These are phyloP conservation scores for Dothideomycetidae sp. DNA, from an alignment of 2,329 filamentous ascomycete genomes.

Conservation along the genomic window DNA sequence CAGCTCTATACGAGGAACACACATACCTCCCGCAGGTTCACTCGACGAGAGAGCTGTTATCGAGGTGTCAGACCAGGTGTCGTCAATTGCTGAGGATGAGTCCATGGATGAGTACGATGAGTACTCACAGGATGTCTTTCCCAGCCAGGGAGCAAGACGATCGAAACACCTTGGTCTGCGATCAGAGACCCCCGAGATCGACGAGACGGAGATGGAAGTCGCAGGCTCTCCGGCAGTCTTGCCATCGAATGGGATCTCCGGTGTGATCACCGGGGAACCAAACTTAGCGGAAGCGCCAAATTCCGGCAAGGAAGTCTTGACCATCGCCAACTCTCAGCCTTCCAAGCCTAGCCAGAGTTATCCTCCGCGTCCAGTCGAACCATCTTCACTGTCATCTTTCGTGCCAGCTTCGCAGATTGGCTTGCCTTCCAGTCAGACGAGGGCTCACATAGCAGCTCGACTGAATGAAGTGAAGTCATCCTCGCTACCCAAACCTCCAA, in stretches of 20 bases:
- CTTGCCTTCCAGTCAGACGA: constrained; percentile 19
- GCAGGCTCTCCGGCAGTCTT: constrained; percentile 1
- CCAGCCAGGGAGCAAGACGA: constrained; percentile 17
- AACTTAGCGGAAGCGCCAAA: no score
- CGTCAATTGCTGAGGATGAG: constrained; percentile 7
- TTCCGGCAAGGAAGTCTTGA: no score
- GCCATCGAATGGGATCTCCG: no score
- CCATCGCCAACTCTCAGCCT: constrained; percentile 34
- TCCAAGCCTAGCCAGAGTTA: constrained; percentile 18
- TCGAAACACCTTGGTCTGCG: constrained; percentile 6
- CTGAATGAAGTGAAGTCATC: constrained; percentile 10
- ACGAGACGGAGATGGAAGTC: constrained; percentile 9
- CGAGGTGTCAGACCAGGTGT: constrained; percentile 10
- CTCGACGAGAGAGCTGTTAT: constrained; percentile 11
- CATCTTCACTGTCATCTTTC: constrained; percentile 23
- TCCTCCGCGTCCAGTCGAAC: constrained; percentile 20
- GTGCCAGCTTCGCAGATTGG: constrained; percentile 24
- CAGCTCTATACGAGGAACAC: constrained; percentile 11
- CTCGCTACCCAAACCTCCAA: constrained; percentile 14
- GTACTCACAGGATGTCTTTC: constrained; percentile 20
- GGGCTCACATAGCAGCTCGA: constrained; percentile 12
- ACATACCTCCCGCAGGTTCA: constrained; percentile 14
- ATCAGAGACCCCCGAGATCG: constrained; percentile 8
- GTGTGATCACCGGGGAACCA: no score
- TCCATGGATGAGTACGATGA: constrained; percentile 26